phyloP scores from a whole-genome alignment of 2,329 filamentous ascomycete genomes.

The Stemphylium lycopersici region DNA sequence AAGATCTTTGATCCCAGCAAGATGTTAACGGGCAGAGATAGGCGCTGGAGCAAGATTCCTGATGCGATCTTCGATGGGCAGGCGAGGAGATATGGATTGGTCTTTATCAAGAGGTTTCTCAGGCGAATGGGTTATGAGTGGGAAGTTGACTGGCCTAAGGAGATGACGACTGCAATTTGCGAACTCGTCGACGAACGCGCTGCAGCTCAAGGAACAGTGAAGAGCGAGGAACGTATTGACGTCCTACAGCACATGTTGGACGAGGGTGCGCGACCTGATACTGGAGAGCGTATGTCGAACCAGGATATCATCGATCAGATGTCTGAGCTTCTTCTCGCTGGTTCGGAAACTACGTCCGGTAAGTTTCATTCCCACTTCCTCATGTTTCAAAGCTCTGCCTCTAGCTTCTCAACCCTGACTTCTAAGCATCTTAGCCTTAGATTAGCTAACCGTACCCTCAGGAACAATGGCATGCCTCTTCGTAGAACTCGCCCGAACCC shows the following conservation, averaged over 20 bases:
- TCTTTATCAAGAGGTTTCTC: slow-evolving; percentile 1
- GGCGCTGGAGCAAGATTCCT: background rate
- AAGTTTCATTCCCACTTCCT: background rate
- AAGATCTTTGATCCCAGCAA: slow-evolving; percentile 5
- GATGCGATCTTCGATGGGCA: slow-evolving; percentile 2
- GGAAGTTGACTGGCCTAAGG: slow-evolving; percentile 6
- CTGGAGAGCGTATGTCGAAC: slow-evolving; percentile 2
- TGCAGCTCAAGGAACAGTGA: background rate
- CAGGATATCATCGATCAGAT: slow-evolving; percentile 5
- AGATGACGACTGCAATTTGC: slow-evolving; percentile 5
- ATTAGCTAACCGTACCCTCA: background rate
- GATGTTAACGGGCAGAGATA: background rate
- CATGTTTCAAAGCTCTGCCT: background rate
- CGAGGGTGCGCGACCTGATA: slow-evolving; percentile 3
- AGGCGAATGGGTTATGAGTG: background rate
- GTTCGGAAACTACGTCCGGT: slow-evolving; percentile 1
- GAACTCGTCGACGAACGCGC: slow-evolving; percentile 5
- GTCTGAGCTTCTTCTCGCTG: slow-evolving; percentile 3
- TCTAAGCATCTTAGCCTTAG: no score
- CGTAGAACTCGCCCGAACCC: slow-evolving; percentile 1
- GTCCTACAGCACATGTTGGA: slow-evolving; percentile 5
- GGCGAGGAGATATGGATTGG: slow-evolving; percentile 1
- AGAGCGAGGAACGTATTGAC: background rate
- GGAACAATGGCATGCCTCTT: slow-evolving; percentile 4
- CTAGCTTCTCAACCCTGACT: no score